phyloP scores from a whole-genome alignment of 768 basidiomycete genomes.

The Termitomyces sp. region DNA sequence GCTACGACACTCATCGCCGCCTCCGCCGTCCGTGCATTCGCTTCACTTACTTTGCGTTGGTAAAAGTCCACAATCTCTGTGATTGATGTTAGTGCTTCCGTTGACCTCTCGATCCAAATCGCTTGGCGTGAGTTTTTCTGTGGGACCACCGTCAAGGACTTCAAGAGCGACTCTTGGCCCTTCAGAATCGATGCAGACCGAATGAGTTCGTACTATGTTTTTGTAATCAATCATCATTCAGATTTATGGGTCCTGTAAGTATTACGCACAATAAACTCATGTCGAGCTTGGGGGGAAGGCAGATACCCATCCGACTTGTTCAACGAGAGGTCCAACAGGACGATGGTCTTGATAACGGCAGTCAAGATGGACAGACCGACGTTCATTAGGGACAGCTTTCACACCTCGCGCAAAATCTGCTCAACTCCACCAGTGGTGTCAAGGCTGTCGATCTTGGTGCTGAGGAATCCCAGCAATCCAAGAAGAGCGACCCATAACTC shows the following conservation, averaged over 20 bases:
- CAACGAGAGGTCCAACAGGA: conserved; percentile 47
- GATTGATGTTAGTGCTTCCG: conserved; percentile 36
- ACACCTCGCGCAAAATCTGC: conserved; percentile 48
- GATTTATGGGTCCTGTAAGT: neutral
- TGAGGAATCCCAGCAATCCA: conserved; percentile 48
- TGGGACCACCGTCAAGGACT: conserved; percentile 28
- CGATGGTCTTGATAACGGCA: conserved; percentile 33
- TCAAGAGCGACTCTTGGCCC: conserved; percentile 41
- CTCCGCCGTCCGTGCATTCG: conserved; percentile 41
- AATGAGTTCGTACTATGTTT: conserved; percentile 60
- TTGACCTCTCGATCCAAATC: conserved; percentile 25
- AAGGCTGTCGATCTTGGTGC: conserved; percentile 48
- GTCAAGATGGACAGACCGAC: neutral
- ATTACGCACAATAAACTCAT: conserved; percentile 55
- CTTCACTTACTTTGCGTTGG: conserved; percentile 40
- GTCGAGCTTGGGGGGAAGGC: conserved; percentile 46
- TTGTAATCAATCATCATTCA: neutral
- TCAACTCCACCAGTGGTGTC: conserved; percentile 47
- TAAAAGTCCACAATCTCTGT: conserved; percentile 45
- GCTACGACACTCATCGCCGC: conserved; percentile 54
- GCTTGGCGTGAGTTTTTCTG: conserved; percentile 18
- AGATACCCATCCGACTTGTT: conserved; percentile 47
- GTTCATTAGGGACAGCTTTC: conserved; percentile 7
- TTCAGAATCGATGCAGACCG: conserved; percentile 44
- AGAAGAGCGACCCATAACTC: conserved; percentile 58